Percentiles rank a stretch among this genome's conserved stretches.
phyloP scores from a whole-genome alignment of 805 yeast genomes.

The Saccharomycopsis sp. region DNA sequence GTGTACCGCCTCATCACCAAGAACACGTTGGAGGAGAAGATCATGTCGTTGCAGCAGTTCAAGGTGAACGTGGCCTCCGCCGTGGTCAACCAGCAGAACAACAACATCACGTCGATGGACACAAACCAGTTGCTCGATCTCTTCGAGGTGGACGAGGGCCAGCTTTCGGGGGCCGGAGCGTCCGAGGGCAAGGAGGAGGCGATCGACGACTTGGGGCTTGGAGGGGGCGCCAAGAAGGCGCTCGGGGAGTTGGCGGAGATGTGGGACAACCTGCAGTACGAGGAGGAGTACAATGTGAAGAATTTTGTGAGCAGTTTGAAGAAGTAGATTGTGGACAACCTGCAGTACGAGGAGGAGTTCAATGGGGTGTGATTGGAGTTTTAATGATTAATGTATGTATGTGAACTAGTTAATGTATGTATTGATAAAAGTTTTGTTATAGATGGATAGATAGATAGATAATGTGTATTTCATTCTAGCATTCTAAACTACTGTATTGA shows the following conservation, averaged over 20 bases:
- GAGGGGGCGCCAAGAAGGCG: slow-evolving; percentile 79
- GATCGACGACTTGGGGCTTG: slow-evolving; percentile 66
- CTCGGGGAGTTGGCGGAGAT: slow-evolving; percentile 84
- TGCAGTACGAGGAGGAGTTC: slow-evolving; percentile 95
- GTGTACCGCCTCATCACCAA: slow-evolving; percentile 92
- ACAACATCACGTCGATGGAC: slow-evolving; percentile 95
- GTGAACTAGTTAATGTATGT: too few species aligned
- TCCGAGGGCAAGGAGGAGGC: slow-evolving; percentile 30
- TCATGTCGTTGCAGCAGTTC: slow-evolving; percentile 96
- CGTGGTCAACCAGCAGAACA: slow-evolving; percentile 91
- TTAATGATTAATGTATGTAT: background rate
- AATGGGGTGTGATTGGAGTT: slow-evolving; percentile 36
- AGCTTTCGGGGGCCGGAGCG: slow-evolving; percentile 28
- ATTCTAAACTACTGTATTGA: too few species aligned
- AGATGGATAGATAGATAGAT: too few species aligned
- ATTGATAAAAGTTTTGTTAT: too few species aligned
- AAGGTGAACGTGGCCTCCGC: slow-evolving; percentile 96
- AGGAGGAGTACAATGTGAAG: slow-evolving; percentile 93
- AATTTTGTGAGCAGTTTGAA: slow-evolving; percentile 54
- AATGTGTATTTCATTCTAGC: too few species aligned
- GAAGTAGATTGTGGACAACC: slow-evolving; percentile 79
- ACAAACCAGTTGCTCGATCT: slow-evolving; percentile 88
- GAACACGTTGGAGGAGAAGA: slow-evolving; percentile 91
- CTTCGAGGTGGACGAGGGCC: slow-evolving; percentile 66
- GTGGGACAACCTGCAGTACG: slow-evolving; percentile 96